Evolutionary conservation across 805 yeast genomes (phyloP), one percentile per base, ranked within the genome.

Genomic region (Torulaspora indica): DNA sequence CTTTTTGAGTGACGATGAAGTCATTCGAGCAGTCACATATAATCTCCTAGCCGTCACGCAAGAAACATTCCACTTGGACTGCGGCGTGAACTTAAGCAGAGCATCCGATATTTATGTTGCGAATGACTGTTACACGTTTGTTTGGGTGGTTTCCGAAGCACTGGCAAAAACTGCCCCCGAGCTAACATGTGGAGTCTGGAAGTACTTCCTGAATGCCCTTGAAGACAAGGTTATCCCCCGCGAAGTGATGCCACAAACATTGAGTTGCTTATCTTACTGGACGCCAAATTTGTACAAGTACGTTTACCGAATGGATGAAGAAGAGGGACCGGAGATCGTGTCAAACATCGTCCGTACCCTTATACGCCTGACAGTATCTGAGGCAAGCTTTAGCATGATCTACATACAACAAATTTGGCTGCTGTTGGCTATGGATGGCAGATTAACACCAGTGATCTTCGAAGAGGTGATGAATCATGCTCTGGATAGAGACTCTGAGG

Each of bases 381-480:
- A 77, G 38, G 66, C 70, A 7, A 66, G 69, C 0, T 73, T 75
- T 18, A 69, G 81, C 23, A 70, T 80, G 12, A 69, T 76, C 1
- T 74, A 85, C 51, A 73, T 79, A 41, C 73, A 77, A 30, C 73
- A 75, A 40, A 66, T 86, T 13, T 88, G 95, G 95, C 74, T 78
- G 29, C 72, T 75, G 40, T 56, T 88, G 10, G 78, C 83, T 17
- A 56, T 74, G 2, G 89, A 85, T 43, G 80, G 80, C 35, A 69
- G 78, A 30, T 63, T 87, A 9, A 74, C 77, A 3, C 70, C 74
- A 1, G 63, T 78, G 3, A 68, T 86, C 18, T 73, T 87, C 8
- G 89, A 85, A 49, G 96, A 86, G 55, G 77, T 85, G 17, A 77
- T 86, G 5, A 76, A 81, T 2, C 82, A 81, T 49, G 82, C 89